Base-by-base conservation (phyloP, 805 yeast species). In the Metschnikowia reukaufii region DNA sequence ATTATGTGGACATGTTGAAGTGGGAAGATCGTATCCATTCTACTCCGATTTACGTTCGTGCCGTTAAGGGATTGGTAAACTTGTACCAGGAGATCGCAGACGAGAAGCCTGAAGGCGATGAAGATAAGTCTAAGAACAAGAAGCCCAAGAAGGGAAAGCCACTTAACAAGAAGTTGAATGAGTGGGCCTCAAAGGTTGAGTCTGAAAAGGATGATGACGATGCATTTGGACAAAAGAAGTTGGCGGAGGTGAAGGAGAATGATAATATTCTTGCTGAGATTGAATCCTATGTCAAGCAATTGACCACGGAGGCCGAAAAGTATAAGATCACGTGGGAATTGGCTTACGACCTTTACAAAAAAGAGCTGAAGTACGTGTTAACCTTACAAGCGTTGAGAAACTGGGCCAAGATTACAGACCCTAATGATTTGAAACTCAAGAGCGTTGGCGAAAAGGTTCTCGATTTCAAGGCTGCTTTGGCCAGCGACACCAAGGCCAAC, bases 21-120 rank as follows among this genome's bases (percentile, higher is more conserved):
- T 94, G 98, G 98, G 96, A 83, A 47, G 95, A 91, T 63, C 63
- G 68, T 17, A 64, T 94, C 38, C 90, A 75, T 62, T 62, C 80
- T 7, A 81, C 86, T 29, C 89, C 95, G 3, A 77, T 86, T 43
- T 88, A 80, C 60, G 72, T 78, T n/a, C 78, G 94, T 45, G 87
- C 87, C 0, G 73, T 84, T 49, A 65, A 69, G 37, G 95, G 94
- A 1, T 78, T 89, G 30, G 66, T 83, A 21, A 66, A 73, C 16
- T 64, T 87, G 31, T 80, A 83, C 55, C 68, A 84, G 42, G 77
- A 74, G 12, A 47, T 70, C 17, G 50, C 59, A 33, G 64, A 62
- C 13, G 58, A 61, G 42, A 47, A 67, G 59, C 52, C 61, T 48
- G 55, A 44, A 1, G 44, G 31, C 20, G 58, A 45, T 16, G 59